These are phyloP conservation scores for Corynespora cassiicola DNA, from an alignment of 2,329 filamentous ascomycete species.

Conservation along the genomic window DNA sequence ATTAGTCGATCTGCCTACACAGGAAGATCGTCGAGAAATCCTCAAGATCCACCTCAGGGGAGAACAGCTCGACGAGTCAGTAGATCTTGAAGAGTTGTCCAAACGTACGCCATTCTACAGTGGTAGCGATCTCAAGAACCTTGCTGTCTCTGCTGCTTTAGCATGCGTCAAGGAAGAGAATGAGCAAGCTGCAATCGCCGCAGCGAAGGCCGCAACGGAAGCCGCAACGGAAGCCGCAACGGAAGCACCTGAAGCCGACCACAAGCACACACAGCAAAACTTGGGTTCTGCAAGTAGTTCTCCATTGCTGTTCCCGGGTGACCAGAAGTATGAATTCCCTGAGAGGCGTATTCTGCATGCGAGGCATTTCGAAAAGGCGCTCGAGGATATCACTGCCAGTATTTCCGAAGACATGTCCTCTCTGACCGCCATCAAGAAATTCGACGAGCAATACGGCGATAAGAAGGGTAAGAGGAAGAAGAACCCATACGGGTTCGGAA, in stretches of 20 bases:
- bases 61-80: constrained; percentile 67
- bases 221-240: constrained; percentile 42
- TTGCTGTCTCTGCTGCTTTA: constrained; percentile 80
- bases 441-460: constrained; percentile 94
- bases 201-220: constrained; percentile 29
- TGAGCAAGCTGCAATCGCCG: constrained; percentile 42
- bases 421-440: constrained; percentile 86
- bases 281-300: background rate
- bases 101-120: constrained; percentile 77
- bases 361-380: constrained; percentile 82
- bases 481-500: constrained; percentile 60
- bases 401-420: constrained; percentile 94
- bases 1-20: constrained; percentile 74
- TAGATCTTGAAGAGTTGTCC: constrained; percentile 69
- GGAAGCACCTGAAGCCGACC: constrained; percentile 27
- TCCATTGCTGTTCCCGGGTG: too few species aligned
- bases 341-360: constrained; percentile 69
- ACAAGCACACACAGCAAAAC: background rate
- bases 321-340: constrained; percentile 65
- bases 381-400: constrained; percentile 88
- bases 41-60: constrained; percentile 73
- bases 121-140: constrained; percentile 82
- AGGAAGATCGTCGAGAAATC: constrained; percentile 71
- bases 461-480: constrained; percentile 70
- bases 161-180: constrained; percentile 80